A percentile compares a stretch with the other conserved stretches of the same genome.
phyloP scores from a whole-genome alignment of 129 eudicot species.

The Daucus carota region DNA sequence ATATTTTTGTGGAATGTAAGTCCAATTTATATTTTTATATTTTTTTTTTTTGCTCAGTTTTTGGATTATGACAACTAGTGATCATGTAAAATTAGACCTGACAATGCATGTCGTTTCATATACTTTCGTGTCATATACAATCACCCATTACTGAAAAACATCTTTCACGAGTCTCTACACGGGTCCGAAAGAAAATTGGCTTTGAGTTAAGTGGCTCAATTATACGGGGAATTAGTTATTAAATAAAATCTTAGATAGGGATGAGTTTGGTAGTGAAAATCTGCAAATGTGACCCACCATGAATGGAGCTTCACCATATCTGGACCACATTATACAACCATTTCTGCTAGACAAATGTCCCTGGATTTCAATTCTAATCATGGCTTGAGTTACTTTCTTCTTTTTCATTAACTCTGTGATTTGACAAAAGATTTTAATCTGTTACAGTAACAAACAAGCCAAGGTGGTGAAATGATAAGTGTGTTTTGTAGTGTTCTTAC shows the following conservation, averaged over 20 bases:
- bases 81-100: background rate
- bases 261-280: background rate
- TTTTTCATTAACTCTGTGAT: background rate
- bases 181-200: background rate
- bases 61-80: background rate
- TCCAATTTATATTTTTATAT: too few species aligned
- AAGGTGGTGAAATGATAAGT: background rate
- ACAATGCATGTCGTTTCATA: too few species aligned
- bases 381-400: background rate
- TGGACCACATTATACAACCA: background rate
- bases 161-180: background rate
- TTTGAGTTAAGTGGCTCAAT: background rate
- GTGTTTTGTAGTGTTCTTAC: too few species aligned
- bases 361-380: background rate
- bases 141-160: too few species aligned
- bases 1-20: background rate
- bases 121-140: too few species aligned
- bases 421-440: background rate
- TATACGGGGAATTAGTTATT: background rate
- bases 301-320: constrained; percentile 1
- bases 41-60: background rate
- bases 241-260: background rate
- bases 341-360: background rate
- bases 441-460: background rate
- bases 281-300: background rate